These are phyloP conservation scores for Aspergillus kassunensis DNA, from an alignment of 495 filamentous ascomycete genomes.

Conservation along the genomic window DNA sequence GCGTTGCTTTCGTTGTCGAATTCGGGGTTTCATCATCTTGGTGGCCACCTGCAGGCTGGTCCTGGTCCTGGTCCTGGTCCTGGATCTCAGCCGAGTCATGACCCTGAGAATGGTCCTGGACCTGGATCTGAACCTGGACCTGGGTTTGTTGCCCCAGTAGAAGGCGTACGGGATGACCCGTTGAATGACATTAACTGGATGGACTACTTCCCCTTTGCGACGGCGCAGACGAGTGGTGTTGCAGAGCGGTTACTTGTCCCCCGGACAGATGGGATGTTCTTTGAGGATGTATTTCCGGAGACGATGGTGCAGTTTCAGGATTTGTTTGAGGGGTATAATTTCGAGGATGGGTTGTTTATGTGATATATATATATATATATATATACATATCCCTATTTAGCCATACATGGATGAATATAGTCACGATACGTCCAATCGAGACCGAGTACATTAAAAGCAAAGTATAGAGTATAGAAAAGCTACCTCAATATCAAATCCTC, in stretches of 20 bases:
- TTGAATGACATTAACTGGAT: slow-evolving; percentile 3
- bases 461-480: neutral
- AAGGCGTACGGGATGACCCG: neutral
- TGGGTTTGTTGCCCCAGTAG: no score
- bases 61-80: neutral
- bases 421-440: no score
- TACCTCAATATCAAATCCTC: slow-evolving; percentile 15
- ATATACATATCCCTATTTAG: no score
- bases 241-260: slow-evolving; percentile 3
- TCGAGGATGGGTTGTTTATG: slow-evolving; percentile 1
- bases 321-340: slow-evolving; percentile 1
- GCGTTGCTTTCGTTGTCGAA: neutral
- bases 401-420: no score
- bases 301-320: slow-evolving; percentile 11
- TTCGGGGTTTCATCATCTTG: neutral
- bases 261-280: slow-evolving; percentile 6
- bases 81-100: neutral
- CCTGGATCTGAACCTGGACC: no score
- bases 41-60: no score
- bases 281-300: slow-evolving; percentile 4
- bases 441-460: neutral
- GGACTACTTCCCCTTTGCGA: slow-evolving; percentile 11
- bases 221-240: slow-evolving; percentile 8
- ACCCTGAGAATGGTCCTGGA: neutral
- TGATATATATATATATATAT: no score